Percentiles rank a stretch among this genome's conserved stretches.
Conservation (phyloP, 345 rosid species). For the Nephelium lappaceum region DNA sequence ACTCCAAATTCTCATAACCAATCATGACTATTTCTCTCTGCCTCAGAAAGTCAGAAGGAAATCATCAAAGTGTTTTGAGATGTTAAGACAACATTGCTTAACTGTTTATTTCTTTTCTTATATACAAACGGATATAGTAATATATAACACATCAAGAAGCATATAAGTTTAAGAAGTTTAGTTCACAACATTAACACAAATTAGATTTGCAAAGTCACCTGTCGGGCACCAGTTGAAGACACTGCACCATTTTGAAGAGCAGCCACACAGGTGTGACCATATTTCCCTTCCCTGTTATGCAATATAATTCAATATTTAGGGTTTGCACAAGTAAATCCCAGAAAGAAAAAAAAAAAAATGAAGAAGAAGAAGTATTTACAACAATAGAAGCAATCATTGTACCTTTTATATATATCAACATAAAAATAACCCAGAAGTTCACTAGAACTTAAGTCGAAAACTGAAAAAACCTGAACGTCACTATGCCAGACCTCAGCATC, state of each 20-base stretch:
- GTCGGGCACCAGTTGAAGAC: conserved; percentile 54
- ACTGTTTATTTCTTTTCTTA: background rate
- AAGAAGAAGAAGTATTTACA: background rate
- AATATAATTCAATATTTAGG: conserved; percentile 23
- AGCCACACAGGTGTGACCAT: conserved; percentile 74
- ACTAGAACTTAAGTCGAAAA: conserved; percentile 74
- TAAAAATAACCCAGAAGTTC: conserved; percentile 89
- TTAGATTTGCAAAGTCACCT: conserved; percentile 42
- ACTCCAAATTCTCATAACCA: background rate
- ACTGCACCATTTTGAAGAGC: conserved; percentile 86
- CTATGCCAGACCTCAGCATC: conserved; percentile 75
- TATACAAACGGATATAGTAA: background rate
- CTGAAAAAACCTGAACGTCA: conserved; percentile 73
- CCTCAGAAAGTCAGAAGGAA: background rate
- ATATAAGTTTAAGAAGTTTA: background rate
- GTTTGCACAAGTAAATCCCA: conserved; percentile 15
- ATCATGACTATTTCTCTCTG: background rate
- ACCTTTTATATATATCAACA: conserved; percentile 87
- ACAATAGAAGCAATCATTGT: conserved; percentile 16
- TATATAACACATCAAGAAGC: background rate
- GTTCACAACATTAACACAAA: background rate
- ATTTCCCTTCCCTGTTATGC: conserved; percentile 82
- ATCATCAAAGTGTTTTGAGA: background rate
- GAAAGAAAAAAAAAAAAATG: conserved; percentile 14
- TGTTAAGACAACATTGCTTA: background rate